Percentiles rank a stretch among this genome's conserved stretches.
These are phyloP conservation scores for Pestalotiopsis sp. DNA, from an alignment of 2,329 filamentous ascomycete species.

Conservation along the genomic window DNA sequence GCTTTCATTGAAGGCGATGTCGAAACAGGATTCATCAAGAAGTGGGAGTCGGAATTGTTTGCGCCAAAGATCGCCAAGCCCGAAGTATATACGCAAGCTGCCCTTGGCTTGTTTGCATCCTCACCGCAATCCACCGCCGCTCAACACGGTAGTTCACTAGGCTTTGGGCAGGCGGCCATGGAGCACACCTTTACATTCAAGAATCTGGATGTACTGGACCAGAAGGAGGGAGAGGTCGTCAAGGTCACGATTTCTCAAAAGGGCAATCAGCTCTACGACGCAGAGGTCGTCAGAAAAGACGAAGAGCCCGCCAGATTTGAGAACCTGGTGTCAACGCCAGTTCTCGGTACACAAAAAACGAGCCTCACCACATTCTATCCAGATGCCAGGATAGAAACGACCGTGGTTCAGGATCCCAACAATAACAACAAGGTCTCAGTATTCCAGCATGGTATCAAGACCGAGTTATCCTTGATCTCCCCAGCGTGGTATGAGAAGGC, in stretches of 20 bases:
- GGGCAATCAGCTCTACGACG: conserved; percentile 48
- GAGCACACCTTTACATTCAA: conserved; percentile 55
- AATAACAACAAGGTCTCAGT: conserved; percentile 67
- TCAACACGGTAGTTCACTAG: conserved; percentile 55
- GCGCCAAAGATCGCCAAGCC: conserved; percentile 59
- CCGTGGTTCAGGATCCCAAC: conserved; percentile 63
- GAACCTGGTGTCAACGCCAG: conserved; percentile 46
- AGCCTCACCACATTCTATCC: conserved; percentile 77
- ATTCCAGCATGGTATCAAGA: conserved; percentile 71
- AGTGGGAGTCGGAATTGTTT: conserved; percentile 82
- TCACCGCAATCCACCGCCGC: conserved; percentile 31
- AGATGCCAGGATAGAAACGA: conserved; percentile 76
- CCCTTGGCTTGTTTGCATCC: conserved; percentile 70
- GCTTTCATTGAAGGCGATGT: conserved; percentile 87
- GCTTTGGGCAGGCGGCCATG: conserved; percentile 51
- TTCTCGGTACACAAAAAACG: conserved; percentile 29
- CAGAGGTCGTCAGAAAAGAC: conserved; percentile 45
- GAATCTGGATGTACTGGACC: conserved; percentile 62
- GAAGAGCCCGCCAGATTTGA: conserved; percentile 43
- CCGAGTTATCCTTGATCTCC: conserved; percentile 56
- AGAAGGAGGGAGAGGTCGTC: conserved; percentile 65
- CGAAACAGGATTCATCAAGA: conserved; percentile 95
- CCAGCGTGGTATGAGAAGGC: conserved; percentile 88
- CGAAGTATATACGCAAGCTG: conserved; percentile 85
- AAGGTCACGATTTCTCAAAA: conserved; percentile 53